These are phyloP conservation scores for Xylaria hypoxylon DNA, from an alignment of 2,329 filamentous ascomycete species.

Conservation along the genomic window DNA sequence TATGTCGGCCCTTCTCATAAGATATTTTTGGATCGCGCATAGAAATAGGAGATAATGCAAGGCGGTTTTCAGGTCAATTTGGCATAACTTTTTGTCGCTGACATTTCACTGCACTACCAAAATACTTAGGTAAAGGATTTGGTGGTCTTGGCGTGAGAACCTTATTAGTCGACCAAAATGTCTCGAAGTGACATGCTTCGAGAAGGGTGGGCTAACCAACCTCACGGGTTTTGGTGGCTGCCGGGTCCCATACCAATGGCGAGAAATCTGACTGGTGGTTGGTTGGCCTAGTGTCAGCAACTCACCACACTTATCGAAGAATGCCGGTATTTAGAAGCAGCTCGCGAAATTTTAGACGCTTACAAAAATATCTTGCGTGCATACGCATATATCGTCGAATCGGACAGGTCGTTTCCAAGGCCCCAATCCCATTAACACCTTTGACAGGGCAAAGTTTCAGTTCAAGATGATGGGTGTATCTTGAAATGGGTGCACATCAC, in stretches of 20 bases:
- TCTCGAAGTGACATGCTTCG: constrained; percentile 31
- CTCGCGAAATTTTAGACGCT: not conserved
- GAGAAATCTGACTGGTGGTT: constrained; percentile 34
- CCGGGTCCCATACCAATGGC: constrained; percentile 38
- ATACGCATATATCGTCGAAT: not conserved
- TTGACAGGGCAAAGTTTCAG: constrained; percentile 1
- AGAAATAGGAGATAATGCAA: constrained; percentile 15
- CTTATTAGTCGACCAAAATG: constrained; percentile 39
- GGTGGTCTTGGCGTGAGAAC: constrained; percentile 44
- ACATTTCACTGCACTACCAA: constrained; percentile 16
- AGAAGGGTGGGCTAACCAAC: constrained; percentile 37
- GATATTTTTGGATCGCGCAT: constrained; percentile 32
- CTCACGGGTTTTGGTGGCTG: constrained; percentile 41
- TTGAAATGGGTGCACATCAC: constrained; percentile 7
- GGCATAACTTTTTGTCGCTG: not conserved
- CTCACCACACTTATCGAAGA: constrained; percentile 9
- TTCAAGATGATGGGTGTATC: not conserved
- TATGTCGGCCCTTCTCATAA: constrained; percentile 19
- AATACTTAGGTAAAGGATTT: constrained; percentile 10
- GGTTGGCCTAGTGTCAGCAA: constrained; percentile 40
- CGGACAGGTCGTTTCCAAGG: not conserved
- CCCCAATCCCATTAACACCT: not conserved
- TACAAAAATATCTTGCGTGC: not conserved
- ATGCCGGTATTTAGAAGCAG: constrained; percentile 30
- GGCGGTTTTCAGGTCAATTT: constrained; percentile 10